Evolutionary conservation across 2,329 filamentous ascomycete genomes (phyloP), one percentile per base, ranked within the genome.

Genomic region (Arthrinium puccinioides): DNA sequence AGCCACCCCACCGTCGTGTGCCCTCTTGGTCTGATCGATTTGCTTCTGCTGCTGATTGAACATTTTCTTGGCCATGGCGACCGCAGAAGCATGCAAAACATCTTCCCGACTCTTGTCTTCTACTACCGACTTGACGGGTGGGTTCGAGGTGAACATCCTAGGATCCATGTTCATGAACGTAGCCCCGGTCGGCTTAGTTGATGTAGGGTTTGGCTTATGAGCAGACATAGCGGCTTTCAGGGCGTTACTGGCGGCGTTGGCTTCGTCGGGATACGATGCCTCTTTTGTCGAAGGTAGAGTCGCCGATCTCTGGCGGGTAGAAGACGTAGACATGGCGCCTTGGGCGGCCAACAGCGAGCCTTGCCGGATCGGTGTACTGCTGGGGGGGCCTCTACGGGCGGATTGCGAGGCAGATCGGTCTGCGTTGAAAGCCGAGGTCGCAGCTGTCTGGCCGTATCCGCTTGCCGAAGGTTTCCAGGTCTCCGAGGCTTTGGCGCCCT

Each of bases 11-110:
- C 54, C 55, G 11, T 49, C 56, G 9, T 68, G 57, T 2, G 52
- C 53, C 36, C 65, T 64, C 44, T 63, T 67, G 21, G 66, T 61
- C 43, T 70, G 65, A 6, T 79, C 73, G 2, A 74, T 66, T 42
- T 71, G 72, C 43, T 72, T 75, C 44, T 86, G 77, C 48, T 87
- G 81, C 23, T 76, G 67, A 9, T 69, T 75, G 54, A 88, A 95
- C 79, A 95, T 90, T 48, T 83, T 78, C 60, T 82, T 84, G 6
- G 89, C 88, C 87, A 96, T 94, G 9, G 84, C 86, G 4, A 95
- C 68, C 3, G 89, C 87, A 15, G 87, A 90, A 21, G 87, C 86
- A 45, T 82, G 83, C 3, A 94, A 66, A 5, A 80, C 78, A 47
- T 87, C 83, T 30, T 81, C 75, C 40, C 75, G 77, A 43, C 75